Percentiles rank a stretch among this genome's conserved stretches.
These are phyloP conservation scores for Bretschneidera sinensis DNA, from an alignment of 345 rosid species.

Conservation along the genomic window DNA sequence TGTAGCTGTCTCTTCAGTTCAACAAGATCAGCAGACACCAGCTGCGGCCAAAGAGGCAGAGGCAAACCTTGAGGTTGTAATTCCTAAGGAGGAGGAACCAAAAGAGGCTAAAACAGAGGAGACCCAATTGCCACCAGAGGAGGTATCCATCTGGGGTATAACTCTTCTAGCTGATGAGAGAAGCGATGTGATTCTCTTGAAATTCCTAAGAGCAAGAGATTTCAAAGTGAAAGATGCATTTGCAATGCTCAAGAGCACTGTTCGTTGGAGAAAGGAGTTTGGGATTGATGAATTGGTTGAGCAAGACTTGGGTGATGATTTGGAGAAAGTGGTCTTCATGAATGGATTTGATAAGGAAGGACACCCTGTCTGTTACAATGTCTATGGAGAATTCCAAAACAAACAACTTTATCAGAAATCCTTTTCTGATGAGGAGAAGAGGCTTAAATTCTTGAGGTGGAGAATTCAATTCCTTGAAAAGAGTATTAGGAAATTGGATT, in stretches of 20 bases:
- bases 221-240: constrained; percentile 36
- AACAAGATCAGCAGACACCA: neutral
- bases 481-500: constrained; percentile 31
- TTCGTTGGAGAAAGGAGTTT: constrained; percentile 31
- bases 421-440: constrained; percentile 30
- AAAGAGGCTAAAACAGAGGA: neutral
- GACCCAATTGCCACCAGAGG: constrained; percentile 25
- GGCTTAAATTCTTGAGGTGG: constrained; percentile 35
- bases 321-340: constrained; percentile 32
- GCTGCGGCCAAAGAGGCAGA: neutral
- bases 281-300: constrained; percentile 26
- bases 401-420: constrained; percentile 28
- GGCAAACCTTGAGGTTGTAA: neutral
- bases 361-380: constrained; percentile 33
- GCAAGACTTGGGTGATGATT: constrained; percentile 24
- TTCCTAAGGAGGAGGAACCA: neutral
- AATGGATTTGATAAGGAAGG: constrained; percentile 27
- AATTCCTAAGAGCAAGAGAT: constrained; percentile 33
- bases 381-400: constrained; percentile 35
- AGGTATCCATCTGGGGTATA: constrained; percentile 32
- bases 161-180: constrained; percentile 32
- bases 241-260: constrained; percentile 28
- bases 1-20: constrained; percentile 15
- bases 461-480: constrained; percentile 39
- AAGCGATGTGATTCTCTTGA: constrained; percentile 32